Conservation (phyloP, 1,139 yeast species). For the Yamadazyma conglobata region DNA sequence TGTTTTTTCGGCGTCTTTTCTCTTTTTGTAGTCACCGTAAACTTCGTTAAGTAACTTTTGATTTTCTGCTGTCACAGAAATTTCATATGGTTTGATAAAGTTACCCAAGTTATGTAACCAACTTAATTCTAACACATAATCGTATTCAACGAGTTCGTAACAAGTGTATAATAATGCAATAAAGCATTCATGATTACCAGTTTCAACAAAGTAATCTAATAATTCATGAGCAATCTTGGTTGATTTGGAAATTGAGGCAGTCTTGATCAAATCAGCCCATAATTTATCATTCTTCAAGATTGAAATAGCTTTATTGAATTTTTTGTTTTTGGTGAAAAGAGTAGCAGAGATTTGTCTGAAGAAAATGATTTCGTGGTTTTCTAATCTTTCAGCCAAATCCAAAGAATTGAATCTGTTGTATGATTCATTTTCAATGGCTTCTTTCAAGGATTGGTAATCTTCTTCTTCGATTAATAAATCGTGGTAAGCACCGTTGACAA, state of each 20-base stretch:
- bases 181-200: slow-evolving; percentile 94
- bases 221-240: slow-evolving; percentile 84
- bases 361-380: slow-evolving; percentile 84
- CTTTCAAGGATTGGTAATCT: slow-evolving; percentile 84
- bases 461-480: slow-evolving; percentile 94
- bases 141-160: slow-evolving; percentile 75
- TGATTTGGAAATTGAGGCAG: slow-evolving; percentile 82
- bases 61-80: slow-evolving; percentile 78
- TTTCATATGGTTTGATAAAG: slow-evolving; percentile 88
- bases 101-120: slow-evolving; percentile 82
- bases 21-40: slow-evolving; percentile 65
- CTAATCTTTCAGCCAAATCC: slow-evolving; percentile 89
- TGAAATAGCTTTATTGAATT: slow-evolving; percentile 85
- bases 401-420: slow-evolving; percentile 90
- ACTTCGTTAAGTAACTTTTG: slow-evolving; percentile 62
- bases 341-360: slow-evolving; percentile 96
- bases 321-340: slow-evolving; percentile 89
- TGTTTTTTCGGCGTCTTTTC: slow-evolving; percentile 60
- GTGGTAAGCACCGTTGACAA: slow-evolving; percentile 94
- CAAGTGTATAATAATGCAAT: slow-evolving; percentile 87
- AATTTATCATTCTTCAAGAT: slow-evolving; percentile 87
- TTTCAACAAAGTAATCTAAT: slow-evolving; percentile 88
- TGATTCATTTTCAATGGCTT: slow-evolving; percentile 73
- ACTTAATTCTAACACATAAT: slow-evolving; percentile 81
- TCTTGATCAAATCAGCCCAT: slow-evolving; percentile 92